These are phyloP conservation scores for Crucibulum laeve DNA, from an alignment of 768 basidiomycete species.

Conservation along the genomic window DNA sequence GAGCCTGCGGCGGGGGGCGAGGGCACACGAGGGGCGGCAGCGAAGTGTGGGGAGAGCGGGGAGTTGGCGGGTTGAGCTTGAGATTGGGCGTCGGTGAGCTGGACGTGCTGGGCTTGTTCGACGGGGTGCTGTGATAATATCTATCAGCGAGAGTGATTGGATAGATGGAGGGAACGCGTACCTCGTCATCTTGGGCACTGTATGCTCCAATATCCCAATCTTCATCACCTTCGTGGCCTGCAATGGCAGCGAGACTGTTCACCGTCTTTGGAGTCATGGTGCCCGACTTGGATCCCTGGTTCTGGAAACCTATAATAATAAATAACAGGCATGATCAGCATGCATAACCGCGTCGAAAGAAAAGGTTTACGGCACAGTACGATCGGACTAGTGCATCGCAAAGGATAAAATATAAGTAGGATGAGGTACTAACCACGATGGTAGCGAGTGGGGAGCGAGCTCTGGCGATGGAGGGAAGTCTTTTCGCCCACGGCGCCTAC, in stretches of 20 bases:
- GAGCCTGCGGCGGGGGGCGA: slow-evolving; percentile 71
- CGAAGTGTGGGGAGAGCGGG: slow-evolving; percentile 63
- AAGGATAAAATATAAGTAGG: too few species aligned
- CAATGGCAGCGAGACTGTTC: slow-evolving; percentile 82
- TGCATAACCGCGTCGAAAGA: slow-evolving; percentile 3
- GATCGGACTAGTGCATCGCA: too few species aligned
- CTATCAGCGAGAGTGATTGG: slow-evolving; percentile 8
- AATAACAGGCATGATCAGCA: slow-evolving; percentile 9
- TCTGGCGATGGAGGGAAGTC: slow-evolving; percentile 73
- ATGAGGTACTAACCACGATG: slow-evolving; percentile 54
- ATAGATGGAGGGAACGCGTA: slow-evolving; percentile 20
- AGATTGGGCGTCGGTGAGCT: slow-evolving; percentile 45
- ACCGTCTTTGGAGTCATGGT: slow-evolving; percentile 66
- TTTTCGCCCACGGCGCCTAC: slow-evolving; percentile 85
- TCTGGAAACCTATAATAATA: slow-evolving; percentile 44
- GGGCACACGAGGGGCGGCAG: slow-evolving; percentile 41
- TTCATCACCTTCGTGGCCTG: slow-evolving; percentile 84
- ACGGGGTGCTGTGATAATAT: slow-evolving; percentile 16
- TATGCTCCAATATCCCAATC: slow-evolving; percentile 74
- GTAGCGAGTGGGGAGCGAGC: slow-evolving; percentile 76
- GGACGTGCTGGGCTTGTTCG: slow-evolving; percentile 21
- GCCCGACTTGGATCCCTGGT: slow-evolving; percentile 48
- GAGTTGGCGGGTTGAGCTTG: slow-evolving; percentile 37
- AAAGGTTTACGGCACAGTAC: too few species aligned
- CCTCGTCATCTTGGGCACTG: slow-evolving; percentile 65